Percentiles rank a stretch among this genome's conserved stretches.
Evolutionary conservation across 305 asterid genomes (phyloP).

Genomic region (Andrographis paniculata): DNA sequence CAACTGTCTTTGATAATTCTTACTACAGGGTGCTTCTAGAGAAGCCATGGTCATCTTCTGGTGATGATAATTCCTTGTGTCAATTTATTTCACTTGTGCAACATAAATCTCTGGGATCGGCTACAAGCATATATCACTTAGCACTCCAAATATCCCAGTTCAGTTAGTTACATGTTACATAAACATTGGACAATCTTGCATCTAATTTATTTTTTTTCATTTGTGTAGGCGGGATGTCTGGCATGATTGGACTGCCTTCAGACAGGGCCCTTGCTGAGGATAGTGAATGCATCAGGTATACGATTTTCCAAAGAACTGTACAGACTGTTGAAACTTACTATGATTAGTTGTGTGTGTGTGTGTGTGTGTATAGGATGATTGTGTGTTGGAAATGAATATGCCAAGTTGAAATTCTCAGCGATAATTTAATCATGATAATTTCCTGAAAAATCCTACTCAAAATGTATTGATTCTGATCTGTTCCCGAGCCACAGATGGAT

Average conservation of each 20-base stretch:
- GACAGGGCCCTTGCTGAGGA: constrained; percentile 82
- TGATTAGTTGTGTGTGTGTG: no score
- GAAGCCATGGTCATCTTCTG: constrained; percentile 82
- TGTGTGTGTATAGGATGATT: no score
- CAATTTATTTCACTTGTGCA: not conserved
- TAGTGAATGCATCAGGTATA: constrained; percentile 62
- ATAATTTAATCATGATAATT: no score
- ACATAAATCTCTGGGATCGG: not conserved
- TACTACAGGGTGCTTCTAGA: constrained; percentile 75
- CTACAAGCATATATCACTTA: not conserved
- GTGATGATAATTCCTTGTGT: constrained; percentile 20
- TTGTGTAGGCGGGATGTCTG: constrained; percentile 54
- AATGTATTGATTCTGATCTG: no score
- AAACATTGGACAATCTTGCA: not conserved
- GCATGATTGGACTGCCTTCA: constrained; percentile 92
- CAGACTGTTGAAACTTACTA: no score
- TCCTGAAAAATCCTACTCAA: no score
- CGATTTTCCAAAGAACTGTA: constrained; percentile 2
- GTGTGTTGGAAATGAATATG: no score
- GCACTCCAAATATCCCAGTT: constrained; percentile 4
- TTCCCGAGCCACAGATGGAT: constrained; percentile 52
- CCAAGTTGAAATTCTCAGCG: no score
- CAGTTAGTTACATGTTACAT: not conserved
- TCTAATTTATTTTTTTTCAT: constrained; percentile 5
- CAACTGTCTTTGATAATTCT: constrained; percentile 68